phyloP scores from a whole-genome alignment of 2,329 filamentous ascomycete species.

The Dendryphion nanum region DNA sequence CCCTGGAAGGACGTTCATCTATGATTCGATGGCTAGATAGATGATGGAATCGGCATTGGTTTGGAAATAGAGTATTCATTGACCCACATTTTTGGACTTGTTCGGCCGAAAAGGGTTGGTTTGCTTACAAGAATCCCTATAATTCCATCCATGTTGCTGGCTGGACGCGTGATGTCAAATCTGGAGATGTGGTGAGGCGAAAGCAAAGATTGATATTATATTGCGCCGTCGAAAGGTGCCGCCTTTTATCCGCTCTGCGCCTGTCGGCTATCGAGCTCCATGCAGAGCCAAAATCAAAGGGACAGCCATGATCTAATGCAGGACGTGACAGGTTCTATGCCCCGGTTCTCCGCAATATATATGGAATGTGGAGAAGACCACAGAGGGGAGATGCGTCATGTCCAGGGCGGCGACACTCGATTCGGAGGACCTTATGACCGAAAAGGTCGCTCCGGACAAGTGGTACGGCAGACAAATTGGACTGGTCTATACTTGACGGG shows the following conservation, averaged over 20 bases:
- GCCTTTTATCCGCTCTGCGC: conserved; percentile 1
- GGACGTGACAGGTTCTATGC: not conserved
- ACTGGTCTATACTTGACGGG: no score
- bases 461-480: no score
- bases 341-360: no score
- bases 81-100: not conserved
- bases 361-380: no score
- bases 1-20: no score
- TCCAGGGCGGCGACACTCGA: not conserved
- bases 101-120: no score
- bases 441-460: no score
- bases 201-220: not conserved
- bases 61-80: conserved; percentile 1
- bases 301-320: no score
- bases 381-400: no score
- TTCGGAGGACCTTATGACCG: no score
- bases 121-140: not conserved
- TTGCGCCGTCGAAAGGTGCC: not conserved
- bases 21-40: no score
- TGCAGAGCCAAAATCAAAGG: not conserved
- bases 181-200: not conserved
- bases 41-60: no score
- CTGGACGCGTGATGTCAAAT: not conserved
- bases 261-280: conserved; percentile 1
- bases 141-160: not conserved